Evolutionary conservation across 2,329 filamentous ascomycete genomes (phyloP), one percentile per base, ranked within the genome.

Genomic region (Ophiobolus disseminans): DNA sequence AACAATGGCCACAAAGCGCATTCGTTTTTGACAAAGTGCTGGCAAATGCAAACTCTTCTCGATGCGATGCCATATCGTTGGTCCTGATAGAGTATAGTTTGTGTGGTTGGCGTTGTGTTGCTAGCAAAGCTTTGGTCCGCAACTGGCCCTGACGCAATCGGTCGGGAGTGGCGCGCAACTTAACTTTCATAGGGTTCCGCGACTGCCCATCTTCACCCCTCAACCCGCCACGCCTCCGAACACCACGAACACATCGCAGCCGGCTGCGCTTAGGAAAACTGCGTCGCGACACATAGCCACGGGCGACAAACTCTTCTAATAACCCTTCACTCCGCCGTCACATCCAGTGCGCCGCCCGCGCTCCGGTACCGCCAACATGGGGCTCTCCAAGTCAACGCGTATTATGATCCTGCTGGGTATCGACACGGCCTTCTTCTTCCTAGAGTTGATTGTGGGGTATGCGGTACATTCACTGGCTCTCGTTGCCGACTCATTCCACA

Each of bases 401-500:
- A 97, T 99, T 73, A 84, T 89, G 76, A 88, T 97, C 73, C 90
- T 99, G 82, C 86, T 99, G 72, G 88, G 79, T 57, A 96, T 99
- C 69, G 93, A 97, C 76, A 82, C 86, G 42, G 81, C 83, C 31
- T 99, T 99, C 79, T 97, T 99, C 76, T 75, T 96, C 38, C 78
- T 97, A 49, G 94, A 99, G 76, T 77, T 99, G 53, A 85, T 88
- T 48, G 86, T 88, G 53, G 82, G 94, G 53, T 90, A 96, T 79
- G 79, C 87, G 56, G 91, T 96, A 52, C 88, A 92, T 69, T 97
- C 94, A 14, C 83, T 99, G 62, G 94, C 94, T 28, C 83, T 99
- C 50, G 91, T 95, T 69, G 94, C 94, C 44, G 94, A 99, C 78
- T 91, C 94, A 51, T 99, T 99, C 75, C 94, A 99, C 77, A 99